phyloP scores from a whole-genome alignment of 164 flowering plant genomes.

The Pachysandra terminalis region DNA sequence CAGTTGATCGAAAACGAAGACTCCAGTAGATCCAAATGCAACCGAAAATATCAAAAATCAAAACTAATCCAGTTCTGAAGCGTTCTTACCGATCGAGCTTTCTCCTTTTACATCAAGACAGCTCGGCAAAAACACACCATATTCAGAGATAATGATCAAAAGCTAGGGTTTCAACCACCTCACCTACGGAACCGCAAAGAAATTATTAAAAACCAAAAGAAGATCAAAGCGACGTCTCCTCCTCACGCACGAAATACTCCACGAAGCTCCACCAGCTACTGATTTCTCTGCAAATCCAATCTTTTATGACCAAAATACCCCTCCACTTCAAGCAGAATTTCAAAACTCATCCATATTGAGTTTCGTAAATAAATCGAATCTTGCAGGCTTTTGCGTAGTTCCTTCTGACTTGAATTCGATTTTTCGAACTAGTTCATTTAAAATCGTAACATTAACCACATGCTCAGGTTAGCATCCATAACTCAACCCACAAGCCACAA shows the following conservation, averaged over 20 bases:
- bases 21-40: not conserved
- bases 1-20: not conserved
- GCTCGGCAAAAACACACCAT: conserved; percentile 2
- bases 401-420: no score
- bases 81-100: not conserved
- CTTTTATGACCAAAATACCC: not conserved
- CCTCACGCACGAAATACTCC: not conserved
- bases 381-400: no score
- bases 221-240: not conserved
- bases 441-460: no score
- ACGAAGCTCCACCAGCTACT: not conserved
- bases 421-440: no score
- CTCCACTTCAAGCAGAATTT: not conserved
- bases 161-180: conserved; percentile 1
- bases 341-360: no score
- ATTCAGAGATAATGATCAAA: not conserved
- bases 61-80: conserved; percentile 8
- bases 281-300: not conserved
- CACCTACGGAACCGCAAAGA: not conserved
- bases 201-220: not conserved
- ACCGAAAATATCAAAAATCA: conserved; percentile 1
- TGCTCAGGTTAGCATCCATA: no score
- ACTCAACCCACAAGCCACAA: no score
- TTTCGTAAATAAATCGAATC: no score
- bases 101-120: conserved; percentile 15